Evolutionary conservation across 2,329 filamentous ascomycete genomes (phyloP), one percentile per base, ranked within the genome.

Genomic region (Aplosporella prunicola): DNA sequence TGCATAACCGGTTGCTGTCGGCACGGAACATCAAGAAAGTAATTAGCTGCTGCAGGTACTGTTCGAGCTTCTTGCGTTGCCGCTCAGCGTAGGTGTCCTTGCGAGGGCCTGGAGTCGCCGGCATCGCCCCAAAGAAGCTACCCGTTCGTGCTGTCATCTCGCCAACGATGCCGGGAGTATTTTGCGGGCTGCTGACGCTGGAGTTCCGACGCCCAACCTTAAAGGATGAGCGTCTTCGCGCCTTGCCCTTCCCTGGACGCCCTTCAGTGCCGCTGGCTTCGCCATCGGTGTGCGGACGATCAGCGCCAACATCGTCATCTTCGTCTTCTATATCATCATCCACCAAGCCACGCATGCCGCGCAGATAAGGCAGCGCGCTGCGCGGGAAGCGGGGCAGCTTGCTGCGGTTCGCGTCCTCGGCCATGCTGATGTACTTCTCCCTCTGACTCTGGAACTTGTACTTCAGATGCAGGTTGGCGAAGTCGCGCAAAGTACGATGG

Each of bases 11-110:
- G 52, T 95, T 96, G 62, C 87, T 95, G 60, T 96, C 89, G 5
- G 91, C 80, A 30, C 89, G 78, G 63, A 98, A 98, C 62, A 98
- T 96, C 50, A 98, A 77, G 74, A 89, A 96, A 38, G 85, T 79
- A 43, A 96, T 89, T 78, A 96, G 86, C 51, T 89, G 82, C 46
- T 89, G 85, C 14, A 98, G 67, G 56, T 98, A 98, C 32, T 78
- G 78, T 56, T 96, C 91, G 20, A 98, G 67, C 55, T 84, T 85
- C 50, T 78, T 81, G 40, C 89, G 76, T 60, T 95, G 88, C 25
- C 57, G 78, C 49, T 93, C 85, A 26, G 85, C 76, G 49, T 89
- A 93, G 3, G 67, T 64, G 39, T 76, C 69, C 45, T 63, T 67
- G 43, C 65, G 67, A 14, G 50, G 50, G 5, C 48, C 20, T 9